Base-by-base conservation (phyloP, 2,329 filamentous ascomycete species). In the Tolypocladium endophyticum region DNA sequence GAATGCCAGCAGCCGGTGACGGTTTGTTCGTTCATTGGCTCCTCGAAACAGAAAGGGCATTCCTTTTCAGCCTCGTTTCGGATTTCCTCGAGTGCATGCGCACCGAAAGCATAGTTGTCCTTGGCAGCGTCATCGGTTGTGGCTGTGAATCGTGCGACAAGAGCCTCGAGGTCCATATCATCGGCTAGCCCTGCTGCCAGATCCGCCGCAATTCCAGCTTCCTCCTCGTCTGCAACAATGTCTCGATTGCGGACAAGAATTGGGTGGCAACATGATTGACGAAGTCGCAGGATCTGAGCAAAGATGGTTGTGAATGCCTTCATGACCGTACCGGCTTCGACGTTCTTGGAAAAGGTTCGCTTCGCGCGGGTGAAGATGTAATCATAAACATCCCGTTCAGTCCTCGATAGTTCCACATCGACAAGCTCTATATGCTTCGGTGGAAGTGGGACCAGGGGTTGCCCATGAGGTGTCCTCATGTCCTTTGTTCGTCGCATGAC, bases 1-100 rank as follows among this genome's bases (percentile, higher is more conserved):
- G 90, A 96, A 73, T 99, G 94, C 92, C 94, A 99, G 74, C 94
- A 99, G 0, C 91, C 90, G 0, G 94, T 97, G 1, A 99, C 94
- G 0, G 89, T 88, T 69, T 96, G 93, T 58, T 97, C 89, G 47
- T 90, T 84, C 92, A 97, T 97, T 4, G 92, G 92, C 71, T 97
- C 94, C 72, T 97, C 93, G 4, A 90, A 86, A 74, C 94, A 99
- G 58, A 99, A 89, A 0, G 94, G 93, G 68, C 94, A 99, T 75
- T 99, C 94, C 62, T 88, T 88, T 61, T 88, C 85, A 0, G 89
- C 87, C 68, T 97, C 93, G 59, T 90, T 89, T 64, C 95, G 89
- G 55, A 99, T 99, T 71, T 97, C 91, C 62, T 88, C 85, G 18
- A 99, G 79, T 0, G 93, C 92, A 70, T 97, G 87, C 0, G 92